These are phyloP conservation scores for Zymoseptoria brevis DNA, from an alignment of 2,329 filamentous ascomycete species.

Conservation along the genomic window DNA sequence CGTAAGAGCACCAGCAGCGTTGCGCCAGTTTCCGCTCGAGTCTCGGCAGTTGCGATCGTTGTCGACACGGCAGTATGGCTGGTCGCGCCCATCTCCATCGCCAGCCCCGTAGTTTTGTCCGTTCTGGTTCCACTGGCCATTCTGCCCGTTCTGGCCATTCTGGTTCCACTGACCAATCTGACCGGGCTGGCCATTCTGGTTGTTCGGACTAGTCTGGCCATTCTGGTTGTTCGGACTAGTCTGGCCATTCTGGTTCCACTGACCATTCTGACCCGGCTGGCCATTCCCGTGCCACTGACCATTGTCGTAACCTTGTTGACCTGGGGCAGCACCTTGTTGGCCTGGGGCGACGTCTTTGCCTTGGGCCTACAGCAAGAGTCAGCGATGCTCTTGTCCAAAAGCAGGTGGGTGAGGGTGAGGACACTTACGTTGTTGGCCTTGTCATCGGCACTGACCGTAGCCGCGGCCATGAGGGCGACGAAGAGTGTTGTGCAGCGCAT, in stretches of 20 bases:
- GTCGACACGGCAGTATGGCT: not conserved
- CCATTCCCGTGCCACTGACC: not conserved
- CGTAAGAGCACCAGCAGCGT: not conserved
- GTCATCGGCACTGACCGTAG: conserved; percentile 8
- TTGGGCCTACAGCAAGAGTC: not conserved
- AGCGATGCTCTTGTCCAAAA: not conserved
- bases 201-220: not conserved
- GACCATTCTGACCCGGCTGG: not conserved
- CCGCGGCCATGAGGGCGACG: conserved; percentile 8
- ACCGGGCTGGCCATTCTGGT: not conserved
- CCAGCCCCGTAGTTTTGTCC: not conserved
- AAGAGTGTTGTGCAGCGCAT: conserved; percentile 9
- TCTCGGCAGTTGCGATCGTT: not conserved
- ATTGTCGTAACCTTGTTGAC: not conserved
- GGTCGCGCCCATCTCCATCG: not conserved
- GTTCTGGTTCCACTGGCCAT: not conserved
- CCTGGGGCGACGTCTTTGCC: conserved; percentile 4
- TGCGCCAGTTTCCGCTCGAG: not conserved
- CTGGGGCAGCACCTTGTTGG: conserved; percentile 3
- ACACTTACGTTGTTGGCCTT: conserved; percentile 9
- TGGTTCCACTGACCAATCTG: not conserved
- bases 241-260: not conserved
- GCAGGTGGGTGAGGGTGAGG: conserved; percentile 2
- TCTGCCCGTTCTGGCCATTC: not conserved
- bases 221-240: not conserved